Percentiles rank a stretch among this genome's conserved stretches.
These are phyloP conservation scores for Ustilago trichophora DNA, from an alignment of 1,284 basidiomycete genomes.

Conservation along the genomic window DNA sequence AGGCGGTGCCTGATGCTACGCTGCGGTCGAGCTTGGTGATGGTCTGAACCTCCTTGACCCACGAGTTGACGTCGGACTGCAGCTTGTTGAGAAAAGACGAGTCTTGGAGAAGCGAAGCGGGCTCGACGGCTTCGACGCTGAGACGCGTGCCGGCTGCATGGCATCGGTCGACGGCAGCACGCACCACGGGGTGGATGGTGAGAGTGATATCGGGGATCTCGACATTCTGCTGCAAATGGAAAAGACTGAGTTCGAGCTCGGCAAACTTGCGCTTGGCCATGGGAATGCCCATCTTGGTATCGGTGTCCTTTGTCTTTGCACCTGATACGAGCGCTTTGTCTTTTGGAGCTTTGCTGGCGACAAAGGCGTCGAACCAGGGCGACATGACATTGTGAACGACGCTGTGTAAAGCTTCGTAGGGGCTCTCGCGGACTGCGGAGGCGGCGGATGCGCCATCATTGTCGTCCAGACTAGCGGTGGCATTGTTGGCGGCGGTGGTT, in stretches of 20 bases:
- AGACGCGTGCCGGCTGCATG: slow-evolving; percentile 73
- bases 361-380: slow-evolving; percentile 97
- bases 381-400: slow-evolving; percentile 95
- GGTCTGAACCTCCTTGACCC: slow-evolving; percentile 98
- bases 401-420: slow-evolving; percentile 95
- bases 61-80: slow-evolving; percentile 91
- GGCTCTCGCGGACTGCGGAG: slow-evolving; percentile 67
- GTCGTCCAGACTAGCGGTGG: slow-evolving; percentile 10
- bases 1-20: slow-evolving; percentile 93
- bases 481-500: slow-evolving; percentile 1
- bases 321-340: slow-evolving; percentile 37
- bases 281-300: slow-evolving; percentile 90
- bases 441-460: slow-evolving; percentile 20
- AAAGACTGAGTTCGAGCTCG: slow-evolving; percentile 91
- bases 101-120: slow-evolving; percentile 78
- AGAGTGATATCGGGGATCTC: slow-evolving; percentile 97
- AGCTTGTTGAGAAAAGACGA: slow-evolving; percentile 91
- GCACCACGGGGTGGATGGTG: slow-evolving; percentile 87
- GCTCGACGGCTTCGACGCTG: slow-evolving; percentile 79
- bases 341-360: slow-evolving; percentile 69
- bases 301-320: slow-evolving; percentile 59
- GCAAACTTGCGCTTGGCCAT: slow-evolving; percentile 99
- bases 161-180: slow-evolving; percentile 75
- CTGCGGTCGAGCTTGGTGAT: slow-evolving; percentile 91
- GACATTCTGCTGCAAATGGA: slow-evolving; percentile 97